These are phyloP conservation scores for Neoboletus magnificus DNA, from an alignment of 768 basidiomycete species.

Conservation along the genomic window DNA sequence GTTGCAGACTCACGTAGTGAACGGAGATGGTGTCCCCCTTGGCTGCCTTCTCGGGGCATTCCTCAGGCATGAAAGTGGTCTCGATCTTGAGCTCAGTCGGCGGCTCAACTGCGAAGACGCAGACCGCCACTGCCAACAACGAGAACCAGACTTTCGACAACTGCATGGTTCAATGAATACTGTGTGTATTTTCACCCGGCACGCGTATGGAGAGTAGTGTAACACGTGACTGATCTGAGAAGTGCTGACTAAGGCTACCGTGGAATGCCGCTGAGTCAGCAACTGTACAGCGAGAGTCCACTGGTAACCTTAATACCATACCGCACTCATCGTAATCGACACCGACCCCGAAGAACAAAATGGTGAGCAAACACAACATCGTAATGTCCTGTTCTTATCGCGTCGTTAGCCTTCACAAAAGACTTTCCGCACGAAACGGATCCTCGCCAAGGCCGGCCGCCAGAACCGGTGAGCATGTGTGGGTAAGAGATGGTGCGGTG, in stretches of 20 bases:
- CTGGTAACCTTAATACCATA: conserved; percentile 33
- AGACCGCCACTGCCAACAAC: conserved; percentile 43
- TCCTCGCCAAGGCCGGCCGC: conserved; percentile 90
- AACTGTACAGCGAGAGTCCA: conserved; percentile 39
- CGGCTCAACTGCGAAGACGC: conserved; percentile 45
- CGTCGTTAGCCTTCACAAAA: conserved; percentile 91
- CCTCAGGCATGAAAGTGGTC: conserved; percentile 54
- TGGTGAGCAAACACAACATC: conserved; percentile 39
- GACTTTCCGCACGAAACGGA: conserved; percentile 95
- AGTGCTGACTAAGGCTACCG: conserved; percentile 4
- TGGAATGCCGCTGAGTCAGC: conserved; percentile 30
- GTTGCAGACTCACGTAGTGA: conserved; percentile 64
- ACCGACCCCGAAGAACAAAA: conserved; percentile 40
- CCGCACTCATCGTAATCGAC: conserved; percentile 19
- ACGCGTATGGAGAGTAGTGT: too few relatives aligned
- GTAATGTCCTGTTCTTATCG: not conserved
- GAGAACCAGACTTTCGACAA: conserved; percentile 46
- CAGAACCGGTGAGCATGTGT: conserved; percentile 79
- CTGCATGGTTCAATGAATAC: conserved; percentile 43
- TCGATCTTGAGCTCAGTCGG: conserved; percentile 61
- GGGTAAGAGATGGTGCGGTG: not conserved
- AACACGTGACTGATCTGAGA: not conserved
- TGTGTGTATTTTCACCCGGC: not conserved
- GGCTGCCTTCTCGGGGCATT: conserved; percentile 51
- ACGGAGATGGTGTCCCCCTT: conserved; percentile 66